Percentiles rank a stretch among this genome's conserved stretches.
phyloP scores from a whole-genome alignment of 306 rosid genomes.

The Hylodesmum podocarpum region DNA sequence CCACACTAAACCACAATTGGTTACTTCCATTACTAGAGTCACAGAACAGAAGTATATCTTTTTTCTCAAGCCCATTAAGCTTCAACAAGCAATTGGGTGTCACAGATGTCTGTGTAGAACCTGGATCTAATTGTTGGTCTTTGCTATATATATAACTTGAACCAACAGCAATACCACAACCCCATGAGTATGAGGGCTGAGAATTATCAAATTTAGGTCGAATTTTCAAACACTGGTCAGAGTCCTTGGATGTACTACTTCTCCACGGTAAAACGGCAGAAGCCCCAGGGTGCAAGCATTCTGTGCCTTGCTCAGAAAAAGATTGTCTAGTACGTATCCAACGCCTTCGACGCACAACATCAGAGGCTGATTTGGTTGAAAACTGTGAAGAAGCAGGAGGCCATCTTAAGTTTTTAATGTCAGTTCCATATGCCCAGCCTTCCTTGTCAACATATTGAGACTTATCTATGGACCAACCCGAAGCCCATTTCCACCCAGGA shows the following conservation, averaged over 20 bases:
- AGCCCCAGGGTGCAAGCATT: conserved; percentile 58
- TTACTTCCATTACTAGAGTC: conserved; percentile 57
- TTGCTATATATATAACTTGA: conserved; percentile 71
- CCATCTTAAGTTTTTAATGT: conserved; percentile 56
- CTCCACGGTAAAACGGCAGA: conserved; percentile 79
- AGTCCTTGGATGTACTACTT: conserved; percentile 71
- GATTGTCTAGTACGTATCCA: conserved; percentile 67
- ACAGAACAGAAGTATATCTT: conserved; percentile 78
- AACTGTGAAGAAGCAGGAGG: conserved; percentile 69
- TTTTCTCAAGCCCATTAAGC: conserved; percentile 89
- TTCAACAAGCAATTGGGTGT: conserved; percentile 53
- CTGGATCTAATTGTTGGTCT: conserved; percentile 68
- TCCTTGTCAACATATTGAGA: conserved; percentile 72
- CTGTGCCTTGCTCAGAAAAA: conserved; percentile 36
- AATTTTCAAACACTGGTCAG: conserved; percentile 71
- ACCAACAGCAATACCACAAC: conserved; percentile 60
- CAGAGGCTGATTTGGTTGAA: conserved; percentile 51
- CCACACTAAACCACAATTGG: conserved; percentile 82
- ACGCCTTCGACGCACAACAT: conserved; percentile 74
- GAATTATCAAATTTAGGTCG: conserved; percentile 64
- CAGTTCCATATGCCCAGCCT: conserved; percentile 83
- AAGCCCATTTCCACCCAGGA: conserved; percentile 73
- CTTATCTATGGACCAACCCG: conserved; percentile 72
- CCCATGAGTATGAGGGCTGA: conserved; percentile 70
- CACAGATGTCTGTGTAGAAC: conserved; percentile 54